phyloP scores from a whole-genome alignment of 106 monocot genomes.

The Alisma plantagoaquatica region DNA sequence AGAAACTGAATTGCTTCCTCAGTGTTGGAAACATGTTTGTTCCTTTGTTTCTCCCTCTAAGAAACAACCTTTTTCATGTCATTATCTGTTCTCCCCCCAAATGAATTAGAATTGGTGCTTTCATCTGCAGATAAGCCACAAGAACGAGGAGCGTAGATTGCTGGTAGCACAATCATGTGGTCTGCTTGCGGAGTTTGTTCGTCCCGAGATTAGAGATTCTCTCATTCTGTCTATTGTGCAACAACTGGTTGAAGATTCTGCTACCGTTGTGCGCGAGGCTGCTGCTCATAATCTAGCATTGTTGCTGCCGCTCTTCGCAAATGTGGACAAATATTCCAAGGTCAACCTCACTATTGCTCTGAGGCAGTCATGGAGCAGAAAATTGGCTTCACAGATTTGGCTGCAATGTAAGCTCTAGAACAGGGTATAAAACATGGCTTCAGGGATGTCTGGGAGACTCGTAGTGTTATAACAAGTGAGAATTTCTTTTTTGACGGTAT shows the following conservation, averaged over 20 bases:
- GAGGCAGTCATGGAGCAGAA: no score
- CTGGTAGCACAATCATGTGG: slow-evolving; percentile 93
- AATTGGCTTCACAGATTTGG: slow-evolving; percentile 65
- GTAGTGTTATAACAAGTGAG: no score
- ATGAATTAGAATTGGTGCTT: neutral
- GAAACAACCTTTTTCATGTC: slow-evolving; percentile 5
- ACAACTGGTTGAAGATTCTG: no score
- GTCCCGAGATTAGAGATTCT: no score
- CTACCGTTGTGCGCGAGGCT: no score
- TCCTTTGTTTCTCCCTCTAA: no score
- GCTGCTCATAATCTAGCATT: no score
- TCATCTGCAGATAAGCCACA: slow-evolving; percentile 61
- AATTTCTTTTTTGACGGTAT: slow-evolving; percentile 8
- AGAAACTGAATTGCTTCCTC: no score
- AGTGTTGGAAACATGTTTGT: no score
- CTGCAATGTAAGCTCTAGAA: slow-evolving; percentile 77
- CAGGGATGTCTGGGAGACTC: slow-evolving; percentile 30
- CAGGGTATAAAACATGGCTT: slow-evolving; percentile 34
- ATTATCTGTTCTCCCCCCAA: neutral
- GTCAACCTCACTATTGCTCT: slow-evolving; percentile 83
- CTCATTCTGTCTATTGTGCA: no score
- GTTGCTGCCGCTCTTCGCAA: slow-evolving; percentile 80
- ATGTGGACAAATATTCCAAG: slow-evolving; percentile 93
- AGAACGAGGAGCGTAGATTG: slow-evolving; percentile 81
- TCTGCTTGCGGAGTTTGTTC: slow-evolving; percentile 76